Evolutionary conservation across 1,284 basidiomycete genomes (phyloP).

Genomic region (Ustilago hordei): DNA sequence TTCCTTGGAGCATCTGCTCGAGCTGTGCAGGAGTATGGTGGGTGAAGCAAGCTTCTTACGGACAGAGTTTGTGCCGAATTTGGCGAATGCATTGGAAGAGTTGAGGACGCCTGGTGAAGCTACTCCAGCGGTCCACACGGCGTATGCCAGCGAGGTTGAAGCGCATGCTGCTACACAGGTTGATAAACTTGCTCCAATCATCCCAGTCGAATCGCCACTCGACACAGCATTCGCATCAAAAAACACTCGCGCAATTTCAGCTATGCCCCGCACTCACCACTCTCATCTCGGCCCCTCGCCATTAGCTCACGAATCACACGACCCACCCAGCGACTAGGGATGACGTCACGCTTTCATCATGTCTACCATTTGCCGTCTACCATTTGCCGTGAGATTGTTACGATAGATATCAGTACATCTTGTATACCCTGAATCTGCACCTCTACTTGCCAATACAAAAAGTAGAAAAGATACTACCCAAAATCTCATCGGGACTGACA

Average conservation of each 20-base stretch:
- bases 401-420: not conserved
- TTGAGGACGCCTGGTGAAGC: conserved; percentile 18
- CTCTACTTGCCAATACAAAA: conserved; percentile 60
- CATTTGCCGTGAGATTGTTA: not conserved
- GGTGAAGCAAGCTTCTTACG: conserved; percentile 59
- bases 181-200: conserved; percentile 3
- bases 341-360: not conserved
- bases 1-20: conserved; percentile 52
- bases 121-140: conserved; percentile 1
- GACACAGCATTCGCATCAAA: not conserved
- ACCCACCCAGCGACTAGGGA: not conserved
- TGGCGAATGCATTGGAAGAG: conserved; percentile 5
- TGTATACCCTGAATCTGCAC: not conserved
- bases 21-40: conserved; percentile 55
- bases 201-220: not conserved
- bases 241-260: conserved; percentile 8
- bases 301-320: conserved; percentile 17
- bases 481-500: conserved; percentile 80
- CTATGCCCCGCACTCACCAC: conserved; percentile 10
- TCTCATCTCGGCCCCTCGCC: conserved; percentile 10
- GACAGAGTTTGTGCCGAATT: conserved; percentile 37
- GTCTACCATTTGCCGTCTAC: not conserved
- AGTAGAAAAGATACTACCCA: conserved; percentile 83
- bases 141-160: not conserved
- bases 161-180: not conserved